phyloP scores from a whole-genome alignment of 352 stramenopile species.

The Phytophthora hybrid region DNA sequence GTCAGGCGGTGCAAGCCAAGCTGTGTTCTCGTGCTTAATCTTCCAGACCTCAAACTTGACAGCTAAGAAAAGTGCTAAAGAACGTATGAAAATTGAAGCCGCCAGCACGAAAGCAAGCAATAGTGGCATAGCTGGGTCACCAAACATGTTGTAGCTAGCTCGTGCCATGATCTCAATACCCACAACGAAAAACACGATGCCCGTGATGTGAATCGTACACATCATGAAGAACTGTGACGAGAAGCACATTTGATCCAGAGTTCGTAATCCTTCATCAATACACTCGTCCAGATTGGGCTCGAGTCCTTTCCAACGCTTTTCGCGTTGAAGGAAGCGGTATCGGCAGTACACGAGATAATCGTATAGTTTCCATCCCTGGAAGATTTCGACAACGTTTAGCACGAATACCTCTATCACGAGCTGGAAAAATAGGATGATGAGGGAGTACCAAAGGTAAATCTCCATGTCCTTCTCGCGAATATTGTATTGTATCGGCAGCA shows the following conservation, averaged over 20 bases:
- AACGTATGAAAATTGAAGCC: slow-evolving; percentile 65
- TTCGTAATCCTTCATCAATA: slow-evolving; percentile 96
- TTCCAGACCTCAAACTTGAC: slow-evolving; percentile 94
- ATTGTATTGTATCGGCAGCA: slow-evolving; percentile 95
- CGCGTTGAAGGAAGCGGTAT: slow-evolving; percentile 96
- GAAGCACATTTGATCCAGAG: slow-evolving; percentile 98
- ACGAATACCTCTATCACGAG: slow-evolving; percentile 96
- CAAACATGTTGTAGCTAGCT: slow-evolving; percentile 96
- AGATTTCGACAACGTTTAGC: slow-evolving; percentile 96
- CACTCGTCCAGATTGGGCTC: slow-evolving; percentile 97
- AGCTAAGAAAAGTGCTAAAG: slow-evolving; percentile 85
- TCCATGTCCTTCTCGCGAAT: slow-evolving; percentile 98
- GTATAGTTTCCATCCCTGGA: slow-evolving; percentile 98
- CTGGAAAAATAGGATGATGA: slow-evolving; percentile 97
- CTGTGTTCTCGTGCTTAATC: slow-evolving; percentile 96
- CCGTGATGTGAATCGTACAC: slow-evolving; percentile 93
- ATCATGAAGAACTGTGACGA: slow-evolving; percentile 99
- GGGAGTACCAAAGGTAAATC: slow-evolving; percentile 96
- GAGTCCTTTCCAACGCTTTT: slow-evolving; percentile 97
- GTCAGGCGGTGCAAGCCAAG: slow-evolving; percentile 91
- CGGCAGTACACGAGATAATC: slow-evolving; percentile 97
- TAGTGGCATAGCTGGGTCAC: slow-evolving; percentile 92
- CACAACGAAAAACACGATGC: slow-evolving; percentile 96
- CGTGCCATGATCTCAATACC: slow-evolving; percentile 97
- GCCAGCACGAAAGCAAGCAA: slow-evolving; percentile 81